These are phyloP conservation scores for Dictyostelium citrinum DNA, from an alignment of 78 protist genomes.

Conservation along the genomic window DNA sequence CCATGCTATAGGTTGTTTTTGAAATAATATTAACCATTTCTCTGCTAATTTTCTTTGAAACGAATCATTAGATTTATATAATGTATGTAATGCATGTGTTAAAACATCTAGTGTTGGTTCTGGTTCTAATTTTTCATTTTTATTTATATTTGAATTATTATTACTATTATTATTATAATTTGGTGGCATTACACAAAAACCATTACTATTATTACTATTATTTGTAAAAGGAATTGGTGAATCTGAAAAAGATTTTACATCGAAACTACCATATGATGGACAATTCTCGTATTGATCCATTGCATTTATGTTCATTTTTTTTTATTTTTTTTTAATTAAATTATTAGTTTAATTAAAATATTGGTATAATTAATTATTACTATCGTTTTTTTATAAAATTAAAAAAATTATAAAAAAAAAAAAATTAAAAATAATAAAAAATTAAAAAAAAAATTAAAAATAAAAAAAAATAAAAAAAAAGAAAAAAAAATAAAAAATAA, in stretches of 20 bases:
- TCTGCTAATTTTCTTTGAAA: constrained; percentile 24
- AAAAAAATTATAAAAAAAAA: not conserved
- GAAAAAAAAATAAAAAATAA: too few relatives aligned
- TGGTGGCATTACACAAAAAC: not conserved
- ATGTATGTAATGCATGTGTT: constrained; percentile 23
- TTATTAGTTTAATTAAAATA: too few relatives aligned
- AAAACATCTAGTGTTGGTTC: constrained; percentile 46
- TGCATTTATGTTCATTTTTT: not conserved
- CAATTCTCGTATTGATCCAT: constrained; percentile 6
- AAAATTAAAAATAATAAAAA: not conserved
- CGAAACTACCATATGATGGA: constrained; percentile 6
- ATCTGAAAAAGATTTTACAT: not conserved
- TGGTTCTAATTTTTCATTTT: constrained; percentile 17
- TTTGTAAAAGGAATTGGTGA: not conserved
- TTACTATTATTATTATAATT: not conserved
- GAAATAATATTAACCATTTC: constrained; percentile 54
- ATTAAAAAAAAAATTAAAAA: too few relatives aligned
- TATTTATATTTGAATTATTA: not conserved
- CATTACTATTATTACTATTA: not conserved
- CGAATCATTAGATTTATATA: constrained; percentile 30
- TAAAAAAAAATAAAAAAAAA: too few relatives aligned
- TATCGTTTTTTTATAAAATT: not conserved
- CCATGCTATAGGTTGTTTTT: constrained; percentile 44
- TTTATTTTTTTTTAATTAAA: too few relatives aligned
- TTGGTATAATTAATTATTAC: too few relatives aligned